phyloP scores from a whole-genome alignment of 805 yeast genomes.

The Spencermartinsiella europaea region DNA sequence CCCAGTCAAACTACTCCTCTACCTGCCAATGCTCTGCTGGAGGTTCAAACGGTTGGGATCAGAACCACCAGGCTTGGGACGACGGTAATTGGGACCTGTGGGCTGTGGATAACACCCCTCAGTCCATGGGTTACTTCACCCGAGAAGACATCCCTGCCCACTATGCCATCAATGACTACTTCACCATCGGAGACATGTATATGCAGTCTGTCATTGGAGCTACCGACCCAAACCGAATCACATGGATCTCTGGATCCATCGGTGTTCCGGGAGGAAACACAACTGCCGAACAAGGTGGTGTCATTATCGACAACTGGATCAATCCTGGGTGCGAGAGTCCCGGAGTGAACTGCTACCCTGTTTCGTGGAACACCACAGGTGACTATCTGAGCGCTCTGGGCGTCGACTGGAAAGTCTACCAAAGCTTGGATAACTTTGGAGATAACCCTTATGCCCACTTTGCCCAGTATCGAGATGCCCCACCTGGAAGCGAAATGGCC shows the following conservation, averaged over 20 bases:
- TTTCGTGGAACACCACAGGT: slow-evolving; percentile 22
- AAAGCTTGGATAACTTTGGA: slow-evolving; percentile 19
- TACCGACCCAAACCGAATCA: slow-evolving; percentile 24
- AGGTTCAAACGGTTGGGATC: slow-evolving; percentile 24
- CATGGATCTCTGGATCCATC: slow-evolving; percentile 25
- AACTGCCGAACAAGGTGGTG: slow-evolving; percentile 19
- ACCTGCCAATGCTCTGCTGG: slow-evolving; percentile 18
- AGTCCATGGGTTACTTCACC: slow-evolving; percentile 18
- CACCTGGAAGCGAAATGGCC: slow-evolving; percentile 9
- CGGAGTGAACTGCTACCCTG: slow-evolving; percentile 19
- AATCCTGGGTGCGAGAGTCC: slow-evolving; percentile 17
- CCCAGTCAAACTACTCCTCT: slow-evolving; percentile 13
- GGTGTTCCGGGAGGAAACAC: slow-evolving; percentile 22
- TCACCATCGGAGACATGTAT: slow-evolving; percentile 24
- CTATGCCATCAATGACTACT: slow-evolving; percentile 20
- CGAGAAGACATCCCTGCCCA: slow-evolving; percentile 23
- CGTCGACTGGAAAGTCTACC: slow-evolving; percentile 23
- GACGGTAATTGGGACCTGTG: slow-evolving; percentile 20
- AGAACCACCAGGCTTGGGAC: slow-evolving; percentile 23
- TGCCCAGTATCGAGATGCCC: slow-evolving; percentile 15
- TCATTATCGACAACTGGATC: slow-evolving; percentile 20
- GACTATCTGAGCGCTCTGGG: slow-evolving; percentile 16
- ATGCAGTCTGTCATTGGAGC: slow-evolving; percentile 25
- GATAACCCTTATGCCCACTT: slow-evolving; percentile 22
- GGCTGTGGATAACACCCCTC: slow-evolving; percentile 21